Evolutionary conservation across 163 green algal genomes (phyloP).

Genomic region (Chlamydomonas reinhardtii): DNA sequence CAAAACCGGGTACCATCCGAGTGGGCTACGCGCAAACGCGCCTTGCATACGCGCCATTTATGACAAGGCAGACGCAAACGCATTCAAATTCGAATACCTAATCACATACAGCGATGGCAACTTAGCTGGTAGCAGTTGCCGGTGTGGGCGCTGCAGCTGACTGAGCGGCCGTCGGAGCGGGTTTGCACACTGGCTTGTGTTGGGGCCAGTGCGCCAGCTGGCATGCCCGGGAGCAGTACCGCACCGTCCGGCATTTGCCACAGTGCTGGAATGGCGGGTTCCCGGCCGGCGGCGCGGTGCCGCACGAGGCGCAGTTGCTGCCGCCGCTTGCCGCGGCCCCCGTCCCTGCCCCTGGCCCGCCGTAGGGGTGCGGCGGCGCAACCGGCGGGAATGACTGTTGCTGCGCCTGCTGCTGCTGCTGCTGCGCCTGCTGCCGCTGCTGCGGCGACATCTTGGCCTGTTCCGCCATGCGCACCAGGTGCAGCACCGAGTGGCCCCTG

Average conservation of each 20-base stretch:
- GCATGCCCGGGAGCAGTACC: conserved; percentile 33
- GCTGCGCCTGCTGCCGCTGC: neutral
- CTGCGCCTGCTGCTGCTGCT: conserved; percentile 3
- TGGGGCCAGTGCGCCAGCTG: conserved; percentile 30
- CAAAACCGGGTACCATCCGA: too few species aligned
- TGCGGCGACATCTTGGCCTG: conserved; percentile 27
- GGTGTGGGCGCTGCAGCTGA: neutral
- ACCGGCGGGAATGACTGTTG: neutral
- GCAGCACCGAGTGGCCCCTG: neutral
- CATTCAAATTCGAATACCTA: too few species aligned
- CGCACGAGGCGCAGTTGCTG: conserved; percentile 4
- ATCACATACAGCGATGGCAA: too few species aligned
- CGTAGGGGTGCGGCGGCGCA: neutral
- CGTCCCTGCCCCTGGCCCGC: neutral
- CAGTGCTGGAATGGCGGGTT: conserved; percentile 19
- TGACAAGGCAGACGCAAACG: too few species aligned
- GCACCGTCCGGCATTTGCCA: conserved; percentile 1
- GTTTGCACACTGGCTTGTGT: conserved; percentile 21
- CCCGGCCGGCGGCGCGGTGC: neutral
- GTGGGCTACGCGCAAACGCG: too few species aligned
- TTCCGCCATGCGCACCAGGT: conserved; percentile 30
- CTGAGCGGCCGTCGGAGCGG: neutral
- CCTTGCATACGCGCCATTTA: too few species aligned
- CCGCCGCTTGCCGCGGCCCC: neutral
- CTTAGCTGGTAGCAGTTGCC: too few species aligned